Evolutionary conservation across 2,329 filamentous ascomycete species (phyloP), one percentile per base, ranked within the genome.

Genomic region (Cladosporium sphaerospermum): DNA sequence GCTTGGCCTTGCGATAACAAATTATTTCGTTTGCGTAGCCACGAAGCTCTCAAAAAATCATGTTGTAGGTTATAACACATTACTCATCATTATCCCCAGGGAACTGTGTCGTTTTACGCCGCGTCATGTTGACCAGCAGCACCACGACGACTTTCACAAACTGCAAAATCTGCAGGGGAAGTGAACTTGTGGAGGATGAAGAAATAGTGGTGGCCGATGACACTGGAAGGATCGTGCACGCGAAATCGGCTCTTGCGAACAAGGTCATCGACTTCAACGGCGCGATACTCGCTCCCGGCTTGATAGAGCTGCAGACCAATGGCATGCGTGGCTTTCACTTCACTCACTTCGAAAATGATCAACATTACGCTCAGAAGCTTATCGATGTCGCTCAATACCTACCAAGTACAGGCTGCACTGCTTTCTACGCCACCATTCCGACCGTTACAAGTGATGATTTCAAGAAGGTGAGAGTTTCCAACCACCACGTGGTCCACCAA

Each of bases 231-330:
- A 74, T 75, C 54, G 57, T 75, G 39, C 67, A 70, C 58, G 31
- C 13, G 14, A 61, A 67, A 52, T 70, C 71, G 34, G 71, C 71
- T 32, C 73, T 73, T 56, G 73, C 73, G 54, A 72, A 70, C 41
- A 9, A 41, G 5, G 68, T 68, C 10, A 62, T 77, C 44, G 77
- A 81, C 59, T 62, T 80, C 9, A 68, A 75, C 37, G 74, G 73
- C 39, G 69, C 65, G 44, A 76, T 81, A 45, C 67, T 81, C 50
- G 75, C 78, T 4, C 78, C 78, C 9, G 79, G 78, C 3, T 79
- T 78, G 58, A 66, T 81, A 18, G 78, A 81, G 55, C 63, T 81
- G 5, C 78, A 81, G 55, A 79, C 75, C 1, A 81, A 81, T 59
- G 75, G 76, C 48, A 65, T 74, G 45, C 71, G 73, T 61, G 77